Conservation (phyloP, 768 basidiomycete genomes). For the Serpula lacrymans region DNA sequence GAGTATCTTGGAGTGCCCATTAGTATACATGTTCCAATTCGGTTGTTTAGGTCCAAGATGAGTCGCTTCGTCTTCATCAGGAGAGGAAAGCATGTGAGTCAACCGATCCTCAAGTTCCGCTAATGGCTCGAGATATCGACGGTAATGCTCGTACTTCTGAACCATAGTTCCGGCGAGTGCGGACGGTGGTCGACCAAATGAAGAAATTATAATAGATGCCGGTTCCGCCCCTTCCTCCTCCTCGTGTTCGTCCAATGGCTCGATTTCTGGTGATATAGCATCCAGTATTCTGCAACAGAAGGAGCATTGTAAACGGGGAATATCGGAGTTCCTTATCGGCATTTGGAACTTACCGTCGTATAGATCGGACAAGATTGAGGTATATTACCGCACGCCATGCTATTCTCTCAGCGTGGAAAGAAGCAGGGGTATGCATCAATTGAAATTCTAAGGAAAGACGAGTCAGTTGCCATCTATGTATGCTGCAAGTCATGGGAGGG, state of each 20-base stretch:
- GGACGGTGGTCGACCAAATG: constrained; percentile 48
- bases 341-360: constrained; percentile 61
- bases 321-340: too few species aligned
- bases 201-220: constrained; percentile 48
- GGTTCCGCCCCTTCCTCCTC: constrained; percentile 50
- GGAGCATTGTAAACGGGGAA: not conserved
- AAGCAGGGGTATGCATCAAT: constrained; percentile 70
- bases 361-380: constrained; percentile 80
- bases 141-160: constrained; percentile 60
- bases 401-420: constrained; percentile 76
- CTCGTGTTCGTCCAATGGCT: constrained; percentile 56
- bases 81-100: constrained; percentile 61
- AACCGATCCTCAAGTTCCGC: constrained; percentile 67
- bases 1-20: constrained; percentile 7
- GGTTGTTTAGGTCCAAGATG: constrained; percentile 42
- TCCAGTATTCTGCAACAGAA: constrained; percentile 67
- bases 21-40: constrained; percentile 35
- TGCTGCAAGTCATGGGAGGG: too few species aligned
- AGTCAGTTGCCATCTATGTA: constrained; percentile 15
- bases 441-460: constrained; percentile 63
- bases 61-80: constrained; percentile 64
- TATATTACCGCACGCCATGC: constrained; percentile 89
- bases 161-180: constrained; percentile 49
- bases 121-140: constrained; percentile 62
- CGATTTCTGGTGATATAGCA: constrained; percentile 63